Conservation (phyloP, 768 basidiomycete species). For the Boletus huronensis region DNA sequence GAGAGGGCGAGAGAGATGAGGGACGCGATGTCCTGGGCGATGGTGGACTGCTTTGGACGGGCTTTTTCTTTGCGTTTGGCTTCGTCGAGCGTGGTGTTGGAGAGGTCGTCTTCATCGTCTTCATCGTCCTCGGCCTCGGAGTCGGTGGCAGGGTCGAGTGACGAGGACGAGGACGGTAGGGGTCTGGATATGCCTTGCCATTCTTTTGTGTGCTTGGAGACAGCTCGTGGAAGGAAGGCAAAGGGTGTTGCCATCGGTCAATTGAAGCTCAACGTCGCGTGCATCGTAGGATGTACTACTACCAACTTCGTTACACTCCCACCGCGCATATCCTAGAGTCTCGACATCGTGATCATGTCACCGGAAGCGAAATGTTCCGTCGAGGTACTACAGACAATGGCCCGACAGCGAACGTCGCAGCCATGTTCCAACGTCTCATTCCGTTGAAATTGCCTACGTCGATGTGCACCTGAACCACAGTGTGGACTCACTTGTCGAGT, state of each 20-base stretch:
- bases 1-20: constrained; percentile 63
- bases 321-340: neutral
- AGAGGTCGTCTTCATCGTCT: neutral
- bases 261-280: neutral
- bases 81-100: constrained; percentile 17
- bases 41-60: constrained; percentile 16
- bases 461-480: neutral
- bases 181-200: constrained; percentile 17
- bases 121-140: constrained; percentile 1
- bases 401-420: no score
- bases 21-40: constrained; percentile 45
- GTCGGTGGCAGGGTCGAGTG: constrained; percentile 7
- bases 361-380: neutral
- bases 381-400: no score
- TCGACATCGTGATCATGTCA: neutral
- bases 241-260: constrained; percentile 30
- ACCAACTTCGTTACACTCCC: neutral
- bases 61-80: constrained; percentile 24
- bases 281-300: neutral
- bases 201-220: constrained; percentile 35
- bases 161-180: constrained; percentile 3
- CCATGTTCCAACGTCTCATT: neutral
- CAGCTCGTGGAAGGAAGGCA: constrained; percentile 46
- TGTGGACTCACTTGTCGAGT: neutral
- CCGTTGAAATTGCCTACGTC: neutral